Evolutionary conservation across 192 early-diverging fungal species (phyloP).

Genomic region (Gamsiella multidivaricata): DNA sequence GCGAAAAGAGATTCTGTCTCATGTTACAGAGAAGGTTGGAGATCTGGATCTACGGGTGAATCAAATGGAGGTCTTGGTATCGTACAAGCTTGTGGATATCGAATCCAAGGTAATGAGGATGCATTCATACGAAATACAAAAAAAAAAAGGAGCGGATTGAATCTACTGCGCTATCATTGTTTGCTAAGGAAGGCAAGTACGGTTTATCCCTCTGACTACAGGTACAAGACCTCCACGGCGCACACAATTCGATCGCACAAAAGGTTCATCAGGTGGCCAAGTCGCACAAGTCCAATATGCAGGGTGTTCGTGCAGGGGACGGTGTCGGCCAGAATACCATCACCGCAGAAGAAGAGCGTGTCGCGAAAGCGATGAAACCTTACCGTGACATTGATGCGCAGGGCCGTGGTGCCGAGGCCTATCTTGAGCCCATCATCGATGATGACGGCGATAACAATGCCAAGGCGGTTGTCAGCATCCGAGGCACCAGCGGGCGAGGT

Average conservation of each 20-base stretch:
- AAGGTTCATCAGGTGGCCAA: slow-evolving; percentile 52
- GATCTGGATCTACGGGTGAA: slow-evolving; percentile 48
- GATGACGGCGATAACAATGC: slow-evolving; percentile 1
- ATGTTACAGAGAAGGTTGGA: slow-evolving; percentile 52
- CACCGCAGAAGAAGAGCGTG: slow-evolving; percentile 25
- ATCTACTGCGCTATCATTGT: too few species aligned
- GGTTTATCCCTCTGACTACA: too few species aligned
- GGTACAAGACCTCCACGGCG: slow-evolving; percentile 52
- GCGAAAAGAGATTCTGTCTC: slow-evolving; percentile 46
- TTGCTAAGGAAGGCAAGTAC: too few species aligned
- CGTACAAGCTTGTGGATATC: slow-evolving; percentile 52
- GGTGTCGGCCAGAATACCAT: slow-evolving; percentile 41
- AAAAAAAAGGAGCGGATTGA: too few species aligned
- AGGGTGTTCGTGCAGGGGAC: slow-evolving; percentile 38
- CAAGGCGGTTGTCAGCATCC: slow-evolving; percentile 24
- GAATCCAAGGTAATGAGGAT: slow-evolving; percentile 40
- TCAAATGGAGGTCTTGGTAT: slow-evolving; percentile 52
- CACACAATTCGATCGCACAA: slow-evolving; percentile 52
- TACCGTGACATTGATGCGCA: slow-evolving; percentile 43
- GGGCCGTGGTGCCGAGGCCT: slow-evolving; percentile 27
- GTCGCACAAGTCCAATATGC: slow-evolving; percentile 52
- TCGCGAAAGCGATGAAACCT: slow-evolving; percentile 26
- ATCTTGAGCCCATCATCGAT: slow-evolving; percentile 14
- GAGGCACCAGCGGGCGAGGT: background rate
- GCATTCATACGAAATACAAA: background rate